Evolutionary conservation across 106 monocot species (phyloP), one percentile per base, ranked within the genome.

Genomic region (Dioscorea alata): DNA sequence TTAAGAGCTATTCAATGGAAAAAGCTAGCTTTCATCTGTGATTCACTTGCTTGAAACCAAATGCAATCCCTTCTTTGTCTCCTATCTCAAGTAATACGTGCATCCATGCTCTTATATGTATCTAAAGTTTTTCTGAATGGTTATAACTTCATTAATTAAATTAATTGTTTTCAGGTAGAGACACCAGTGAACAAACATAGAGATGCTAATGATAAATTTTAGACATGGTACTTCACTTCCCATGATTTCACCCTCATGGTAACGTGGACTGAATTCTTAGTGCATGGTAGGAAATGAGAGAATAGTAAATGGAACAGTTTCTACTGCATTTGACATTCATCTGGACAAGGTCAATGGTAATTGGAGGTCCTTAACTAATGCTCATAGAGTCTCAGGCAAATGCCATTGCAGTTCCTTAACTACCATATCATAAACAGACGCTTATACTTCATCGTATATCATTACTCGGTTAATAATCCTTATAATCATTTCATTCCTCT

Each of bases 211-310:
- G 73, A 92, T 21, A 75, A 74, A 50, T 77, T 73, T 73, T 18
- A 67, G 49, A 85, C 85, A 13, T 88, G 76, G 78, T 28, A 75
- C 53, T 88, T 88, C 69, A 85, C 82, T 1, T 64, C 72, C 12
- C 70, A 83, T 57, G 52, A 85, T 25, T 92, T 92, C 80, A 92
- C 88, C 1, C 82, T 92, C 67, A 88, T 80, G 85, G 74, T 62
- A 25, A 77, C 85, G 59, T 81, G 80, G 85, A 76, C 80, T 1
- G 72, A 77, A 48, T 92, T 85, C 79, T 68, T 82, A 4, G 85
- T 85, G n/a, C n/a, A n/a, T n/a, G 1, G 25, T 49, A 17, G 74
- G 62, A 24, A 60, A 18, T 0, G 69, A 67, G 32, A 69, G 71
- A 56, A 34, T 76, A 4, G 25, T 76, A 13, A 80, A 87, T 61